These are phyloP conservation scores for Diaporthe citriasiana DNA, from an alignment of 2,329 filamentous ascomycete genomes.

Conservation along the genomic window DNA sequence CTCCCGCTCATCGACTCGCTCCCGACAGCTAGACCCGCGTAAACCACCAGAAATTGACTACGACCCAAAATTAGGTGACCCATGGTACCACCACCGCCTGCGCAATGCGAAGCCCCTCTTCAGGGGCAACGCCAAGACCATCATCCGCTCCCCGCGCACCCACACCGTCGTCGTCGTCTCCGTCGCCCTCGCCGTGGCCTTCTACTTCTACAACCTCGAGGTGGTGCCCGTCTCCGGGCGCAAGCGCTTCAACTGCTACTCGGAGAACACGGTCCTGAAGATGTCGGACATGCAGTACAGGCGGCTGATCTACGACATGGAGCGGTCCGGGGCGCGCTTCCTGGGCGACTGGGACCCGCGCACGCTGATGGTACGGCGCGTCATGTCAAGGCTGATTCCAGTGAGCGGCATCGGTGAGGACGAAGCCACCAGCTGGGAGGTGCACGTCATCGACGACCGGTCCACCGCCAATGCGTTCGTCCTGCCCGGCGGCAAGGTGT, in stretches of 20 bases:
- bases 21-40: constrained; percentile 31
- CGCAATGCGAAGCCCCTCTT: constrained; percentile 56
- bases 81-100: constrained; percentile 46
- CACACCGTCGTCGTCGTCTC: constrained; percentile 58
- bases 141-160: constrained; percentile 54
- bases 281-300: constrained; percentile 68
- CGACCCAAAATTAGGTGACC: constrained; percentile 39
- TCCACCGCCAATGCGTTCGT: constrained; percentile 80
- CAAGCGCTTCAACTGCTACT: constrained; percentile 79
- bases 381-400: constrained; percentile 77
- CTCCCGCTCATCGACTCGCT: constrained; percentile 39
- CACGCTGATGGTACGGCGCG: constrained; percentile 69
- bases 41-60: constrained; percentile 38
- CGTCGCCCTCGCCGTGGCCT: constrained; percentile 60
- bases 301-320: constrained; percentile 67
- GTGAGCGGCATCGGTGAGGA: constrained; percentile 69
- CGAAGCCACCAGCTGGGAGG: constrained; percentile 71
- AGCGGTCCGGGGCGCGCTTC: constrained; percentile 67
- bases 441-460: constrained; percentile 78
- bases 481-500: constrained; percentile 83
- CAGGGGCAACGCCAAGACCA: constrained; percentile 51
- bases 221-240: constrained; percentile 80
- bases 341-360: constrained; percentile 72
- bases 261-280: constrained; percentile 66
- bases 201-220: constrained; percentile 80